These are phyloP conservation scores for Sicyos edulis DNA, from an alignment of 306 rosid genomes.

Conservation along the genomic window DNA sequence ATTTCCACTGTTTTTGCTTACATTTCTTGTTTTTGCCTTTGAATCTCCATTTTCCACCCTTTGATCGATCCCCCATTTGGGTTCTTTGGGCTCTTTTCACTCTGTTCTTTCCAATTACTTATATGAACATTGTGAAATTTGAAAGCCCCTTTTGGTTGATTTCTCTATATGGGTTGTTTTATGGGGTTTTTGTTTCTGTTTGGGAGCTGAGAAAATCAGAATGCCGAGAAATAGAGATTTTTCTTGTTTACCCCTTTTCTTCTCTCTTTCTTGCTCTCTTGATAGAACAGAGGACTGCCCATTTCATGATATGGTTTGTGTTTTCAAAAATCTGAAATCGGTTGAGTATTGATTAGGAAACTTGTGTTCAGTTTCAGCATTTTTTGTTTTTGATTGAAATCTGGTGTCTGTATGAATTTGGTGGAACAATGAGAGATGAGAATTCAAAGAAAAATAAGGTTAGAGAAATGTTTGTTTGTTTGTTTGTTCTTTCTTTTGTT, in stretches of 20 bases:
- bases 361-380: background rate
- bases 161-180: slow-evolving; percentile 15
- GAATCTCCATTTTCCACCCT: slow-evolving; percentile 28
- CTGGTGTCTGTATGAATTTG: slow-evolving; percentile 58
- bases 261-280: slow-evolving; percentile 29
- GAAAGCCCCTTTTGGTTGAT: background rate
- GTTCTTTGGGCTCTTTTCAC: slow-evolving; percentile 21
- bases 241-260: slow-evolving; percentile 25
- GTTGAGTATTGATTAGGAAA: slow-evolving; percentile 1
- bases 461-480: slow-evolving; percentile 31
- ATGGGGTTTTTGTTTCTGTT: slow-evolving; percentile 4
- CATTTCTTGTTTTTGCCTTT: slow-evolving; percentile 47
- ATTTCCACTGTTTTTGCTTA: slow-evolving; percentile 22
- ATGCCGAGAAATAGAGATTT: slow-evolving; percentile 32
- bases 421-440: slow-evolving; percentile 93
- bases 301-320: slow-evolving; percentile 20
- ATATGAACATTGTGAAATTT: slow-evolving; percentile 16
- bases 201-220: slow-evolving; percentile 36
- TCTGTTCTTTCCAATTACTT: slow-evolving; percentile 15
- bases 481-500: slow-evolving; percentile 26
- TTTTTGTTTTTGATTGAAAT: slow-evolving; percentile 10
- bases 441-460: slow-evolving; percentile 97
- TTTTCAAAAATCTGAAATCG: background rate
- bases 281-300: slow-evolving; percentile 33
- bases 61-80: slow-evolving; percentile 23